Base-by-base conservation (phyloP, 192 early-diverging fungal species). In the Coemansia sp. region DNA sequence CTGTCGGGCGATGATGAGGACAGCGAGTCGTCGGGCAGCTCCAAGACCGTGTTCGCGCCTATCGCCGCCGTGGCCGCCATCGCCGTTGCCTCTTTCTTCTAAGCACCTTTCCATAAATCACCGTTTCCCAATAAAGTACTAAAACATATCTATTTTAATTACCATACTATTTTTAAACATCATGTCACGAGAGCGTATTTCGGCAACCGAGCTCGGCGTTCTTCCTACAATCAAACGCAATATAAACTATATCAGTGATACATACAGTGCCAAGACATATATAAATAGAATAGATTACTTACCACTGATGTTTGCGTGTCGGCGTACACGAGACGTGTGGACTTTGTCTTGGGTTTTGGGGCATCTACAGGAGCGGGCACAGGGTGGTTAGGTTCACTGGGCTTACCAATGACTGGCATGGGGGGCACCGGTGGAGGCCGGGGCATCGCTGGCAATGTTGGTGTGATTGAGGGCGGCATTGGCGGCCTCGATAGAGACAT, bases 71-170 rank as follows among this genome's bases (percentile, higher is more conserved):
- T 61, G n/a, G 60, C 60, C 40, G 68, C 57, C 60, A 21, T 71
- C n/a, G 70, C 60, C 56, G 68, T 62, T n/a, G 76, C 68, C 5
- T 71, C 76, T 47, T 59, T 69, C 57, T 79, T 79, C 71, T 79
- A 79, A 72, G 28, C 54, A 44, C 5, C 14, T 6, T 44, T 44
- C 40, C 40, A 44, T 44, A 44, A 44, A 15, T n/a, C 40, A 12
- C 11, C 15, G 25, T 44, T 42, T 44, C 40, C 40, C 8, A 44
- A 44, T n/a, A 44, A 44, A 12, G 15, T 15, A 44, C 40, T 15
- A 44, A 44, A 11, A 47, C 23, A 34, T 34, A 34, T 34, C 31
- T 34, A 34, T 34, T 34, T 34, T 7, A 34, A 34, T 34, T 34
- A 34, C 31, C 31, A 34, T 34, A 34, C 31, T 34, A 34, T 34